Evolutionary conservation across 345 rosid genomes (phyloP).

Genomic region (Nephelium lappaceum): DNA sequence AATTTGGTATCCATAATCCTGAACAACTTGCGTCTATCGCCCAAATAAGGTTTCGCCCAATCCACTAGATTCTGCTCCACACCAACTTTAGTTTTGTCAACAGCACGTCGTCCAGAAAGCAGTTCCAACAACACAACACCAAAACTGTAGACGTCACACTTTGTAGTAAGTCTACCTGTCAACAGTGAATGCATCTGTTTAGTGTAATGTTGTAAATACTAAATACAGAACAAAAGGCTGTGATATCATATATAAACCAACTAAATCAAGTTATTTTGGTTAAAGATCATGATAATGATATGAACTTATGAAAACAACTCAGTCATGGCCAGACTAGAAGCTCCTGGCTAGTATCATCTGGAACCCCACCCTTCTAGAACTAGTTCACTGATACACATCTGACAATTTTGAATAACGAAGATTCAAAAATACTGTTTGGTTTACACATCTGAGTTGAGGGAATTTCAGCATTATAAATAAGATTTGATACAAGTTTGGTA

Average conservation of each 20-base stretch:
- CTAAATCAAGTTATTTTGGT: not conserved
- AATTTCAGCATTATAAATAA: not conserved
- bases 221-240: not conserved
- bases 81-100: slow-evolving; percentile 53
- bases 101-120: slow-evolving; percentile 58
- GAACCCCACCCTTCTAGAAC: not conserved
- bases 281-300: not conserved
- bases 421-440: not conserved
- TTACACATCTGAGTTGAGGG: not conserved
- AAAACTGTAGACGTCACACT: slow-evolving; percentile 77
- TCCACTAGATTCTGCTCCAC: slow-evolving; percentile 69
- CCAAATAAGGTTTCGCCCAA: slow-evolving; percentile 74
- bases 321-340: not conserved
- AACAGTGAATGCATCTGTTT: not conserved
- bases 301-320: not conserved
- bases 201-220: not conserved
- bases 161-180: slow-evolving; percentile 62
- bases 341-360: not conserved
- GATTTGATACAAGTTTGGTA: not conserved
- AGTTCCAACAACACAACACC: slow-evolving; percentile 73
- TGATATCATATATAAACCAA: not conserved
- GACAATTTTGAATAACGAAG: not conserved
- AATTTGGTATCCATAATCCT: slow-evolving; percentile 78
- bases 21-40: slow-evolving; percentile 58
- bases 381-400: not conserved